A percentile compares a stretch with the other conserved stretches of the same genome.
Evolutionary conservation across 2,329 filamentous ascomycete genomes (phyloP).

Genomic region (Rhinocladiella similis): DNA sequence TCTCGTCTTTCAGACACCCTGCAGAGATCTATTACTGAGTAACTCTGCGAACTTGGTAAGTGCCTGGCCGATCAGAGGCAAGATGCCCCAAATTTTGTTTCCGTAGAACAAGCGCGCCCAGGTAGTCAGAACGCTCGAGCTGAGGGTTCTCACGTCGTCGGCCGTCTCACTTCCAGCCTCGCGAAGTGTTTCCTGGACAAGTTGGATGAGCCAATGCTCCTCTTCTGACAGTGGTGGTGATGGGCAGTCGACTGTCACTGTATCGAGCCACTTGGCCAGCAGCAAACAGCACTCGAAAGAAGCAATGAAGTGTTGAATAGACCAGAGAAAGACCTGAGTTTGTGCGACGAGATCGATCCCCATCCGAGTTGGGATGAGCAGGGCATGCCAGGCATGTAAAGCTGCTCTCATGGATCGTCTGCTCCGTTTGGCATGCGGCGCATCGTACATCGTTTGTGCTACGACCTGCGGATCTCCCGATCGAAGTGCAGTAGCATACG

Average conservation of each 20-base stretch:
- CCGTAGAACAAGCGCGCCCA: conserved; percentile 39
- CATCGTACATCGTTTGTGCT: background rate
- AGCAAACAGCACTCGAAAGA: background rate
- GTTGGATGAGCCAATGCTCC: conserved; percentile 36
- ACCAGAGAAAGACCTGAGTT: conserved; percentile 30
- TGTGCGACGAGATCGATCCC: conserved; percentile 26
- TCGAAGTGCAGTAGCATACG: conserved; percentile 39
- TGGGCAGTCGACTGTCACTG: conserved; percentile 32
- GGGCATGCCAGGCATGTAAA: background rate
- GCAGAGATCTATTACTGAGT: too few relatives aligned
- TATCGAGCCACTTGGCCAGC: conserved; percentile 33
- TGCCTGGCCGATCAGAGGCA: conserved; percentile 37
- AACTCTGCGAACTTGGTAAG: conserved; percentile 20
- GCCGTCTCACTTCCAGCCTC: conserved; percentile 31
- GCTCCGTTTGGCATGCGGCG: background rate
- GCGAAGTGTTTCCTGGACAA: conserved; percentile 36
- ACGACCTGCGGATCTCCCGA: background rate
- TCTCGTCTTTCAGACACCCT: too few relatives aligned
- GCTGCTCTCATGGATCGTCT: background rate
- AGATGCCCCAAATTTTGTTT: conserved; percentile 40
- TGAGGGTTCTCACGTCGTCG: background rate
- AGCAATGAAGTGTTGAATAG: conserved; percentile 24
- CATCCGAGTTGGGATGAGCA: conserved; percentile 11
- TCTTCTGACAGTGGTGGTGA: conserved; percentile 35
- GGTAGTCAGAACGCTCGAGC: background rate